Evolutionary conservation across 257 asterid species (phyloP), one percentile per base, ranked within the genome.

Genomic region (Primulina huaijiensis): DNA sequence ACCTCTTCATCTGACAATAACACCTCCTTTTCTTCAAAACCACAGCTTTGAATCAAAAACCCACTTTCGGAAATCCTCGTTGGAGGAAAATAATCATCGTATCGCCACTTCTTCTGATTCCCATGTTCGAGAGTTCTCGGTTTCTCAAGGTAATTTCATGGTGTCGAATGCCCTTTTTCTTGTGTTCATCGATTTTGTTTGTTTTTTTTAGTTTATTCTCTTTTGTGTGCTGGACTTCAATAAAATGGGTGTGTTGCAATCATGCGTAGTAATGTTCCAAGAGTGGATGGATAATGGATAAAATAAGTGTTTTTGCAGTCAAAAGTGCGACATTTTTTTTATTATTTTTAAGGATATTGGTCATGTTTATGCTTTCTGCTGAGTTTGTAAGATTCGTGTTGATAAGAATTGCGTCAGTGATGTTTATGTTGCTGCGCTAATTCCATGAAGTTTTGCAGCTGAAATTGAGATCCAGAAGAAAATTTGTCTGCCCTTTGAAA

Each of bases 51-150:
- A 76, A 76, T 75, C 90, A 16, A 87, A 76, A 83, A 66, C 90
- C 89, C 90, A 81, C 38, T 72, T 79, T 27, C 79, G 81, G 65
- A 92, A 77, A 71, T 75, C 81, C 57, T 40, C 78, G 35, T 77
- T 78, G 34, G 77, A 78, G 40, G 85, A 71, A 66, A 78, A 38
- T 2, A 75, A 68, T 43, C 76, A 67, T 35, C 72, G 82, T 80
- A 68, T 78, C 62, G 84, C 90, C 21, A 80, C 91, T 74, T 80
- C 91, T 53, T 89, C 95, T 60, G 82, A 72, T 55, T 71, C 82
- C 59, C 80, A 80, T 69, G 50, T 75, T 74, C 94, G 73, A 68
- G 80, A 82, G 69, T 75, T 81, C 59, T 67, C 92, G 7, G 71
- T 64, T 73, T 62, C 86, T 34, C 77, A 77, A 80, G 97, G 96